A percentile compares a stretch with the other conserved stretches of the same genome.
phyloP scores from a whole-genome alignment of 2,329 filamentous ascomycete genomes.

The Ascochyta clinopodiicola region DNA sequence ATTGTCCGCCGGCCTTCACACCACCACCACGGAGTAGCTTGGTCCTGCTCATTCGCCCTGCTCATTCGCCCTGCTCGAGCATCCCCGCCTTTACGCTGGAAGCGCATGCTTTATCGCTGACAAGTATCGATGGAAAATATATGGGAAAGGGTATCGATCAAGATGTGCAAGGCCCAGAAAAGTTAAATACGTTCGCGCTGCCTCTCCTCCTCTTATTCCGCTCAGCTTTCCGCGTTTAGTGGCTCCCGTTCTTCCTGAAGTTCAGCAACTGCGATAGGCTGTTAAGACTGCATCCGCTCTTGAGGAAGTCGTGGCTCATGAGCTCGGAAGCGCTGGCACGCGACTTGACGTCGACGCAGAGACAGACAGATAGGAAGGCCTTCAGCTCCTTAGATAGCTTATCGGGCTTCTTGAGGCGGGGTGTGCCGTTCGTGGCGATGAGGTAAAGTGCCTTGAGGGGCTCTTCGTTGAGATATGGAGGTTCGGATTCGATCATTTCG shows the following conservation, averaged over 20 bases:
- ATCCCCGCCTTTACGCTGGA: neutral
- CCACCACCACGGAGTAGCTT: neutral
- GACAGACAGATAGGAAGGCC: constrained; percentile 92
- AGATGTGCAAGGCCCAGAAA: constrained; percentile 27
- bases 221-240: constrained; percentile 37
- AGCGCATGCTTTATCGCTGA: constrained; percentile 8
- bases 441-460: constrained; percentile 96
- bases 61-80: neutral
- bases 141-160: constrained; percentile 41
- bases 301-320: constrained; percentile 90
- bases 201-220: neutral
- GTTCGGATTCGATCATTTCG: constrained; percentile 99
- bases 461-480: constrained; percentile 97
- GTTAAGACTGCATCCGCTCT: constrained; percentile 82
- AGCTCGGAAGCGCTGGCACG: constrained; percentile 91
- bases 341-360: constrained; percentile 95
- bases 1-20: no score
- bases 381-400: constrained; percentile 98
- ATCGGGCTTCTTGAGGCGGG: constrained; percentile 96
- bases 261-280: constrained; percentile 87
- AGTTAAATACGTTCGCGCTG: constrained; percentile 2
- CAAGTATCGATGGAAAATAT: constrained; percentile 23
- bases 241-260: constrained; percentile 74
- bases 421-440: constrained; percentile 97
- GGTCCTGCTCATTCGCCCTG: neutral